Base-by-base conservation (phyloP, 371 early-diverging fungal genomes). In the Syncephalastrum monosporum region DNA sequence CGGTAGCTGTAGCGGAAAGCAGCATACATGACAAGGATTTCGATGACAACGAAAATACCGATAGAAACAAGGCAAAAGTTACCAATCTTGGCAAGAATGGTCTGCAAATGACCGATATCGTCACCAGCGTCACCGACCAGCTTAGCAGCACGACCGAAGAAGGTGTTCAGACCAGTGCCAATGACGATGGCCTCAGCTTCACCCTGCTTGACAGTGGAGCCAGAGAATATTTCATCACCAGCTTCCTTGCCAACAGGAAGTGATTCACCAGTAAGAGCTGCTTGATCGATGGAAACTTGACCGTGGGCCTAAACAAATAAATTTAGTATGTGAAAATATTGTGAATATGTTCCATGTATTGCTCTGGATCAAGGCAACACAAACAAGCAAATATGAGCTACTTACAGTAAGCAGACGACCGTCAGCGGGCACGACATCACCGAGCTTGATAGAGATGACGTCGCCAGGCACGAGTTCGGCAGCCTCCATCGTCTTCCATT, bases 191-290 rank as follows among this genome's bases (percentile, higher is more conserved):
- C 93, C 64, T 79, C 77, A 49, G 89, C 91, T 68, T 92, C 91
- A 60, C 95, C 95, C 71, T 92, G 92, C 81, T 92, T 91, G 60
- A 93, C 91, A 23, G 92, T 90, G 10, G 86, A 81, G 48, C 79
- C 79, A 47, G 91, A 91, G 68, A 83, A 82, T 52, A 89, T 74
- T 64, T 85, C 82, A 53, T 85, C 82, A 58, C 79, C 81, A 43
- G 74, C 63, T 55, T 84, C 84, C 75, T 91, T 91, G 64, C 65
- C 72, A 4, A 90, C 83, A 19, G 87, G 82, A 41, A 87, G 73
- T 46, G 88, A 80, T 67, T 92, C 92, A 58, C 92, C 92, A 52
- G 91, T 92, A 47, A 92, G 68, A 44, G 91, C 85, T 46, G 91
- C 80, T 69, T 91, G 90, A 75, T 91, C 92, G 42, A 79, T 75